A percentile compares a stretch with the other conserved stretches of the same genome.
phyloP scores from a whole-genome alignment of 73 alveolate genomes.

The Paramecium biaurelia region DNA sequence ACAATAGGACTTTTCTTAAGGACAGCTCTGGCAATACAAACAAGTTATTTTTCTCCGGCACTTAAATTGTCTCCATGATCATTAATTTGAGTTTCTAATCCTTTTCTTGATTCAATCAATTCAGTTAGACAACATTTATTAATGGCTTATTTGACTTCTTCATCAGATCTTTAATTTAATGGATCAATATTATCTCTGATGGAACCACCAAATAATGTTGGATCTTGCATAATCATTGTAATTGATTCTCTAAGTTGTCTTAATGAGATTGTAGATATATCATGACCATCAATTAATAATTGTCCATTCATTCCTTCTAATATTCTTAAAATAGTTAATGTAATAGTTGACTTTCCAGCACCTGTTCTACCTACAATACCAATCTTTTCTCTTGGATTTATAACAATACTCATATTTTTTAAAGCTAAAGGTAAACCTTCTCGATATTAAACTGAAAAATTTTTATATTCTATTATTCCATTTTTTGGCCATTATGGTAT shows the following conservation, averaged over 20 bases:
- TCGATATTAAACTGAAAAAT: conserved; percentile 70
- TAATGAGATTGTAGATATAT: conserved; percentile 79
- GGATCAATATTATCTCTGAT: conserved; percentile 91
- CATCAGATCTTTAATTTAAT: conserved; percentile 62
- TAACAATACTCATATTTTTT: conserved; percentile 63
- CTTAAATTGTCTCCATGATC: conserved; percentile 80
- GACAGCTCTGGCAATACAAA: conserved; percentile 83
- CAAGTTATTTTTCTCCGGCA: conserved; percentile 81
- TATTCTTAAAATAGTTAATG: conserved; percentile 79
- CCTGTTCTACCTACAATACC: conserved; percentile 91
- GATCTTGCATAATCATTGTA: conserved; percentile 92
- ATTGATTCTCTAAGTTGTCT: conserved; percentile 80
- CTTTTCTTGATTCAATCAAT: conserved; percentile 54
- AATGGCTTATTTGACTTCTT: conserved; percentile 67
- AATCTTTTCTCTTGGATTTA: conserved; percentile 75
- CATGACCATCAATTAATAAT: conserved; percentile 82
- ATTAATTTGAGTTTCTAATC: conserved; percentile 71
- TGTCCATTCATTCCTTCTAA: conserved; percentile 82
- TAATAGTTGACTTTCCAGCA: conserved; percentile 86
- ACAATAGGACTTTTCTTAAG: conserved; percentile 73
- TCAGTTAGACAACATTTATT: conserved; percentile 64
- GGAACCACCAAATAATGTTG: conserved; percentile 83
- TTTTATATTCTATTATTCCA: conserved; percentile 70
- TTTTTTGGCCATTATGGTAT: conserved; percentile 87
- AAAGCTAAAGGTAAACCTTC: conserved; percentile 70